Conservation (phyloP, 805 yeast species). For the Debaryomyces tyrocola region DNA sequence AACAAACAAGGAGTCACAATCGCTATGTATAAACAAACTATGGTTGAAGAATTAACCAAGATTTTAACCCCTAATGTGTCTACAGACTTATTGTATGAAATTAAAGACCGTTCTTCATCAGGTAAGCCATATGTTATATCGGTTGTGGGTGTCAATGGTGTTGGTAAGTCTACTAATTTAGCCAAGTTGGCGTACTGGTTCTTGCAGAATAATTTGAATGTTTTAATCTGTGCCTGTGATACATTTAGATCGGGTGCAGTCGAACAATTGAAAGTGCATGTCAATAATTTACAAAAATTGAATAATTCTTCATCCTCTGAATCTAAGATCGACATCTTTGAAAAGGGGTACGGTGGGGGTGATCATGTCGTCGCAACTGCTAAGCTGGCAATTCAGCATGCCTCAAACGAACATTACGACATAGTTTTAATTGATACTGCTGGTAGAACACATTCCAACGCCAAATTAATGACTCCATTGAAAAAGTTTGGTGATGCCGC, state of each 20-base stretch:
- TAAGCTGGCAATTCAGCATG: slow-evolving; percentile 82
- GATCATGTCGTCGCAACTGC: slow-evolving; percentile 91
- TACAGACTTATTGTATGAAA: slow-evolving; percentile 80
- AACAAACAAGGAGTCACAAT: slow-evolving; percentile 73
- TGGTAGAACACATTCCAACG: slow-evolving; percentile 94
- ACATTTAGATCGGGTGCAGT: slow-evolving; percentile 98
- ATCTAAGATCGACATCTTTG: slow-evolving; percentile 70
- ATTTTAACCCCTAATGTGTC: slow-evolving; percentile 91
- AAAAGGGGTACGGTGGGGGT: slow-evolving; percentile 97
- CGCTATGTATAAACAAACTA: slow-evolving; percentile 59
- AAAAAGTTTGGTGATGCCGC: slow-evolving; percentile 96
- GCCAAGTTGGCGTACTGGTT: slow-evolving; percentile 96
- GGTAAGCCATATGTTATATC: slow-evolving; percentile 87
- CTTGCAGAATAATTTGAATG: slow-evolving; percentile 81
- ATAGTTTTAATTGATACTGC: slow-evolving; percentile 95
- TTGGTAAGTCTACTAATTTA: slow-evolving; percentile 93
- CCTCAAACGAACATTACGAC: slow-evolving; percentile 67
- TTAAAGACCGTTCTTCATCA: slow-evolving; percentile 42
- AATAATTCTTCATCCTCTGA: slow-evolving; percentile 47
- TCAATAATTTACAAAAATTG: slow-evolving; percentile 71
- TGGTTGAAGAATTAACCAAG: slow-evolving; percentile 69
- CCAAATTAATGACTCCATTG: slow-evolving; percentile 91
- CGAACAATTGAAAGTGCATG: slow-evolving; percentile 95
- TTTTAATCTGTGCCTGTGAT: slow-evolving; percentile 93
- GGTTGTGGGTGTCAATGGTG: slow-evolving; percentile 97